Evolutionary conservation across 1,284 basidiomycete species (phyloP).

Genomic region (Phellinidium pouzarii): DNA sequence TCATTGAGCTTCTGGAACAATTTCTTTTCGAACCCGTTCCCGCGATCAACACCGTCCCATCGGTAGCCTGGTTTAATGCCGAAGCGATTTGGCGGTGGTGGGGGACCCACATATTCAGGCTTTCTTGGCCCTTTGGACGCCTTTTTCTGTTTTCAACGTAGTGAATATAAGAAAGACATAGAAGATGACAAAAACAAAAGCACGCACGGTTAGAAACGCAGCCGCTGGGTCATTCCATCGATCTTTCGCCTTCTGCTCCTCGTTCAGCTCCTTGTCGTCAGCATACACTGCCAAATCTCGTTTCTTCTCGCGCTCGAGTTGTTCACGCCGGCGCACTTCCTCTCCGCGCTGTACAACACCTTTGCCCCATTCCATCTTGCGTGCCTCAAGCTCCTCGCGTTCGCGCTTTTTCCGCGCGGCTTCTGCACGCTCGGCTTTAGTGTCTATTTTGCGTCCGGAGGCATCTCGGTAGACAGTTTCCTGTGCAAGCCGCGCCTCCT

Average conservation of each 20-base stretch:
- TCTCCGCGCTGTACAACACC: constrained; percentile 85
- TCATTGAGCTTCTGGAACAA: constrained; percentile 79
- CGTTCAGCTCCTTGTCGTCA: constrained; percentile 83
- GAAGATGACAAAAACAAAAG: constrained; percentile 6
- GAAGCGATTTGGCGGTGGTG: constrained; percentile 91
- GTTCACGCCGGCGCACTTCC: constrained; percentile 51
- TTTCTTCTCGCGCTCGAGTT: constrained; percentile 61
- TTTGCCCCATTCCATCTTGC: constrained; percentile 96
- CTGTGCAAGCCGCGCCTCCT: constrained; percentile 59
- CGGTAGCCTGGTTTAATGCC: constrained; percentile 91
- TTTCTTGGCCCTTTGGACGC: constrained; percentile 64
- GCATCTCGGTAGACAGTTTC: constrained; percentile 95
- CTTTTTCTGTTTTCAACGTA: constrained; percentile 49
- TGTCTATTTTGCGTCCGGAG: constrained; percentile 83
- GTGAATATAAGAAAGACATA: background rate
- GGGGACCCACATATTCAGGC: constrained; percentile 84
- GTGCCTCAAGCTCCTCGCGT: constrained; percentile 74
- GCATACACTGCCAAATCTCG: constrained; percentile 71
- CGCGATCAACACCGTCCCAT: constrained; percentile 94
- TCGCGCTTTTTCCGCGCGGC: constrained; percentile 73
- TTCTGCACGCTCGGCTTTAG: constrained; percentile 77
- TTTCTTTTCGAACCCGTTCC: constrained; percentile 94
- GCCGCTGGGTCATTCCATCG: constrained; percentile 95
- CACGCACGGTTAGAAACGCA: constrained; percentile 80
- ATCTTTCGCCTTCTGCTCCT: constrained; percentile 70